These are phyloP conservation scores for Moesziomyces antarcticus DNA, from an alignment of 1,284 basidiomycete genomes.

Conservation along the genomic window DNA sequence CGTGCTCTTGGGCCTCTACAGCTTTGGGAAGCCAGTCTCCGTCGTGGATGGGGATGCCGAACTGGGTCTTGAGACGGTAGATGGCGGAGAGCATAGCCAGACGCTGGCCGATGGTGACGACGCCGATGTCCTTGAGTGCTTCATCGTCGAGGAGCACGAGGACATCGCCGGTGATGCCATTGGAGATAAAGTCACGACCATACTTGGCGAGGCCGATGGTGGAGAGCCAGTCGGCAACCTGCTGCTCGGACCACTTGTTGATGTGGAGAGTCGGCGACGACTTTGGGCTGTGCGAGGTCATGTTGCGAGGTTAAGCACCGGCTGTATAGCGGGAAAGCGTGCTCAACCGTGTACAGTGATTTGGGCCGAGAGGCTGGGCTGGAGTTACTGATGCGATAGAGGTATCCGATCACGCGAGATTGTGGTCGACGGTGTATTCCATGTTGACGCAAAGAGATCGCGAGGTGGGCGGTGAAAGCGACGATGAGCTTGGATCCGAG, in stretches of 20 bases:
- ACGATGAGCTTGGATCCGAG: not conserved
- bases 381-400: not conserved
- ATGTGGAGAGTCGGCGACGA: slow-evolving; percentile 50
- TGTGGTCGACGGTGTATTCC: not conserved
- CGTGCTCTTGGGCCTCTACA: slow-evolving; percentile 35
- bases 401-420: not conserved
- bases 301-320: not conserved
- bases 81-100: slow-evolving; percentile 59
- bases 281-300: slow-evolving; percentile 36
- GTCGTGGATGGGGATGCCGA: slow-evolving; percentile 60
- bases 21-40: slow-evolving; percentile 62
- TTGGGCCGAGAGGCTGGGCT: not conserved
- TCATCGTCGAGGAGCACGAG: slow-evolving; percentile 64
- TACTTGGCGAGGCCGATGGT: slow-evolving; percentile 49
- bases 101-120: slow-evolving; percentile 62
- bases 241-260: slow-evolving; percentile 54
- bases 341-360: not conserved
- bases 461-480: not conserved
- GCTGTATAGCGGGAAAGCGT: not conserved
- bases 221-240: slow-evolving; percentile 58
- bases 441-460: not conserved
- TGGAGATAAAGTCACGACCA: slow-evolving; percentile 40
- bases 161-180: slow-evolving; percentile 65
- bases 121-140: slow-evolving; percentile 62
- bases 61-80: slow-evolving; percentile 59